Percentiles rank a stretch among this genome's conserved stretches.
Evolutionary conservation across 495 filamentous ascomycete genomes (phyloP).

Genomic region (Xylaria acuta): DNA sequence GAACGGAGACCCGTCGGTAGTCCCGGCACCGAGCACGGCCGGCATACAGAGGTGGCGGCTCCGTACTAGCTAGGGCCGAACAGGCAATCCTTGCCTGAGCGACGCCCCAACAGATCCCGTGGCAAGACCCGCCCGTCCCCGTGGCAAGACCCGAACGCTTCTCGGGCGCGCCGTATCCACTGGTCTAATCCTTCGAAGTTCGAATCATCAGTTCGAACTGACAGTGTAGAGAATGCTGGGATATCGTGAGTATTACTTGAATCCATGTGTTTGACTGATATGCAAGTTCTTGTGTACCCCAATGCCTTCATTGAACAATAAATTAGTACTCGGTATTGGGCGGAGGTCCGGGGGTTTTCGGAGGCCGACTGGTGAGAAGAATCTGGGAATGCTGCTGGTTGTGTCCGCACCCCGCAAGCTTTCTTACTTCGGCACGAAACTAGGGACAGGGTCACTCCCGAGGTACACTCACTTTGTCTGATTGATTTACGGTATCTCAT

Average conservation of each 20-base stretch:
- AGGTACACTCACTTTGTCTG: neutral
- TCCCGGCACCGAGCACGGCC: too few species aligned
- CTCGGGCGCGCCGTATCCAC: neutral
- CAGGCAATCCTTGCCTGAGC: neutral
- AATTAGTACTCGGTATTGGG: neutral
- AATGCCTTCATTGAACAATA: neutral
- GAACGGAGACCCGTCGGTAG: neutral
- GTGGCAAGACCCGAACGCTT: neutral
- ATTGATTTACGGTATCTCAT: neutral
- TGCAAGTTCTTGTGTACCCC: neutral
- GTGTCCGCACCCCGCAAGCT: neutral
- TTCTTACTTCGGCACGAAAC: neutral
- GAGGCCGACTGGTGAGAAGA: neutral
- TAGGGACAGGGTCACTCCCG: neutral
- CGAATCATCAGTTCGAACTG: neutral
- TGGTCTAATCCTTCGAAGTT: neutral
- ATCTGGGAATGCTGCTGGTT: neutral
- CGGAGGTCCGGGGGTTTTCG: too few species aligned
- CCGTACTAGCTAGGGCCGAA: neutral
- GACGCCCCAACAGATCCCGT: neutral
- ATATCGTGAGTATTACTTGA: neutral
- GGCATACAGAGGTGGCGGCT: too few species aligned
- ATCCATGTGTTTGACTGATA: neutral
- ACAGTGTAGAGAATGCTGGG: neutral
- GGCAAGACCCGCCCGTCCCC: neutral